Base-by-base conservation (phyloP, 805 yeast genomes). In the Limtongia smithiae region DNA sequence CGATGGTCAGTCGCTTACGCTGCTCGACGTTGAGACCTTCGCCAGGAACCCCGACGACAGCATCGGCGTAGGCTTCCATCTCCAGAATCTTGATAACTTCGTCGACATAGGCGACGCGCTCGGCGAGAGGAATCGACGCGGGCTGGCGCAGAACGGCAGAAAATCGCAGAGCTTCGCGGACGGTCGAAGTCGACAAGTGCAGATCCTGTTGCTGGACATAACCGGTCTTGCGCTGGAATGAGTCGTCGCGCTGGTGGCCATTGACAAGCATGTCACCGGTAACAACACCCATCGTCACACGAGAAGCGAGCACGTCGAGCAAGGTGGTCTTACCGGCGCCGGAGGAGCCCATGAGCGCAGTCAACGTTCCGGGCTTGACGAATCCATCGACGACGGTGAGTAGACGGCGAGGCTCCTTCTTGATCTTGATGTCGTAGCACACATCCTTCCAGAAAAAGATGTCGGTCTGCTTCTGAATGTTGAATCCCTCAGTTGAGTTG, bases 301-400 rank as follows among this genome's bases (percentile, higher is more conserved):
- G 77, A 60, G 81, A 84, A 20, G 88, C 81, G 54, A 85, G 72
- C 58, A 83, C 82, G 66, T 84, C 83, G 58, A 85, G 72, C 48
- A 84, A 43, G 3, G 58, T 85, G 24, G 93, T 84, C 62, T 84
- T 84, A 71, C 93, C 93, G 44, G 93, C 93, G 71, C 93, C 93
- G 30, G 93, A 84, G 37, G 83, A 84, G 61, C 93, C 86, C 84
- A 80, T 80, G 44, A 81, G 67, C 3, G 93, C 93, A 44, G 91
- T 85, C 62, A 85, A 69, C 40, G 88, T 83, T 57, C 90, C 90
- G 8, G 90, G 90, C 62, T 82, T 82, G 37, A 84, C 89, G 85
- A 86, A 84, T 42, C 91, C 93, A 63, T 82, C 86, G 48, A 85
- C 85, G 53, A 77, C 75, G 53, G 73, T 71, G 62, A 84, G 68